Conservation (phyloP, 164 flowering plant genomes). For the Umbilicus rupestris region DNA sequence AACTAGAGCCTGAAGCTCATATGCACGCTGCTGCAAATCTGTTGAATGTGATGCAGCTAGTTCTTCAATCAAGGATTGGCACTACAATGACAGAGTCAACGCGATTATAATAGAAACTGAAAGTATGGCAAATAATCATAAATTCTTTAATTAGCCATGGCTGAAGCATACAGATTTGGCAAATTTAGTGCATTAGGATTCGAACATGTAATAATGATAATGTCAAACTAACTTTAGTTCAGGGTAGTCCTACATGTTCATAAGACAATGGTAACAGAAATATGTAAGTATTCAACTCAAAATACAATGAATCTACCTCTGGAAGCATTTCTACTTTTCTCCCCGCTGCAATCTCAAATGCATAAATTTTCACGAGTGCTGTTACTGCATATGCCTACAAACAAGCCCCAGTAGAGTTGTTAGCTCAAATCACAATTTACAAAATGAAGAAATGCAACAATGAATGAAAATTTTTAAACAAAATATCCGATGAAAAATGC, state of each 20-base stretch:
- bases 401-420: conserved; percentile 10
- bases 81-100: conserved; percentile 29
- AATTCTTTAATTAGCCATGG: neutral
- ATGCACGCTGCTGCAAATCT: conserved; percentile 97
- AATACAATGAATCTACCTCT: conserved; percentile 44
- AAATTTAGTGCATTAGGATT: too few relatives aligned
- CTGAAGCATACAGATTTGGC: neutral
- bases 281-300: neutral
- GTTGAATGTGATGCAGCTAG: conserved; percentile 88
- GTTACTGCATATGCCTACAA: conserved; percentile 89
- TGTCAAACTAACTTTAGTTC: neutral
- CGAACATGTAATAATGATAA: neutral
- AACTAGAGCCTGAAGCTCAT: conserved; percentile 77
- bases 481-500: too few relatives aligned
- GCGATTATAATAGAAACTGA: neutral
- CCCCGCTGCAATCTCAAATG: conserved; percentile 86
- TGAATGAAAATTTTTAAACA: too few relatives aligned
- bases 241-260: neutral
- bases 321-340: conserved; percentile 73
- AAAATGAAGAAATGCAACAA: neutral
- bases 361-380: conserved; percentile 84
- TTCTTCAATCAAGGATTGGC: conserved; percentile 89
- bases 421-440: neutral
- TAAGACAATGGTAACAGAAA: neutral
- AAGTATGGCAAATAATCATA: neutral